Evolutionary conservation across 163 green algal genomes (phyloP), one percentile per base, ranked within the genome.

Genomic region (Scenedesmus sp.): DNA sequence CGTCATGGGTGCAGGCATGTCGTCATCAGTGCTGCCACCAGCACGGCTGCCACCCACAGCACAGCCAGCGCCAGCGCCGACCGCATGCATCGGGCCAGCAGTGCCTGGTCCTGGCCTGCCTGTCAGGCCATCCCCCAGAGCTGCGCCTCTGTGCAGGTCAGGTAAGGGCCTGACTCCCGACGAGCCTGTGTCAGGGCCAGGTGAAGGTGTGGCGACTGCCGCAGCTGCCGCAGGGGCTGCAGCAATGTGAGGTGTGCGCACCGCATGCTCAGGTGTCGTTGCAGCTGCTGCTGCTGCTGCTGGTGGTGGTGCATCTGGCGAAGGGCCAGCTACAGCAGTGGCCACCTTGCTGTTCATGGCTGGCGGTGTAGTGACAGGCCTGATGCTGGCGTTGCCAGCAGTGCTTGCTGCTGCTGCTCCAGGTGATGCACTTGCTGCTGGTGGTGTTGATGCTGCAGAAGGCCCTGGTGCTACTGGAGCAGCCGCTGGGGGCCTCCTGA

Each of bases 141-240:
- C 46, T 73, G 81, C 37, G 0, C 30, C 46, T 20, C 37, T 37
- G 46, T 49, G 59, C 46, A 86, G 46, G 30, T 86, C 46, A 72
- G 30, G 35, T n/a, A 10, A 73, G 30, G 61, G 35, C 15, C 81
- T 59, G 24, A 46, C 46, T 20, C 46, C n/a, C 37, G 30, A 73
- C 24, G 42, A 26, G 46, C 12, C 49, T 51, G 33, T 49, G 81
- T 30, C 43, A 22, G 42, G 79, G 40, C 79, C 79, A 49, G 81
- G 81, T 16, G 44, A 73, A 3, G 26, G 30, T 51, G 81, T 26
- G 37, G 46, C 81, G 24, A 37, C 43, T 68, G 79, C 79, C 68
- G 79, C 79, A 43, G 79, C 79, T 85, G 79, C 79, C 4, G 79
- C 79, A 22, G 42, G 79, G 9, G 79, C 79, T 61, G n/a, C 79